Percentiles rank a stretch among this genome's conserved stretches.
Evolutionary conservation across 176 grass and related monocot species (phyloP).

Genomic region (Bothriochloa decipiens): DNA sequence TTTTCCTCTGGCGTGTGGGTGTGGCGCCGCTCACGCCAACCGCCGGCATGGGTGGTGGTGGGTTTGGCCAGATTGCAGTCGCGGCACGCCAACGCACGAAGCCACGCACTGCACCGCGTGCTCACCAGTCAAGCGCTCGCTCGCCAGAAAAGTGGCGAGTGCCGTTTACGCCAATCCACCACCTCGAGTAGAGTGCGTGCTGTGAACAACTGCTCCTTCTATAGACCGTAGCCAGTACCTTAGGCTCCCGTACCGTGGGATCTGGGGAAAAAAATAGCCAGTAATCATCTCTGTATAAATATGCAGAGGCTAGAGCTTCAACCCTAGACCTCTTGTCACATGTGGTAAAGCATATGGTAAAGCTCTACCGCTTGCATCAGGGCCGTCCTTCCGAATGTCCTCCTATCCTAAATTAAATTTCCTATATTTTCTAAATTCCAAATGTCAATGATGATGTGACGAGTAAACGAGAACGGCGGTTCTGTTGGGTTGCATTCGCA

Average conservation of each 20-base stretch:
- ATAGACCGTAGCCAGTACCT: too few species aligned
- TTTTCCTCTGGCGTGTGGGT: too few species aligned
- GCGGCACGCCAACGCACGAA: neutral
- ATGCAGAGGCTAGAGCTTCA: too few species aligned
- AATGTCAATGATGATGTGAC: neutral
- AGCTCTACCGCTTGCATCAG: too few species aligned
- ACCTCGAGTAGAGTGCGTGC: neutral
- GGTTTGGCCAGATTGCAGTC: neutral
- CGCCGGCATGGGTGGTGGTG: constrained; percentile 11
- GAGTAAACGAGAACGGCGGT: constrained; percentile 4
- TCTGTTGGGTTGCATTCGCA: constrained; percentile 16
- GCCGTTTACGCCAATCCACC: constrained; percentile 44
- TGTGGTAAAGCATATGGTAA: too few species aligned
- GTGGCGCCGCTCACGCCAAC: constrained; percentile 2
- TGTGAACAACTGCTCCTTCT: neutral
- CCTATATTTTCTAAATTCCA: neutral
- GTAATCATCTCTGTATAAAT: too few species aligned
- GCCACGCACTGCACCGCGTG: neutral
- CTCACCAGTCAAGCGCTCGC: constrained; percentile 28
- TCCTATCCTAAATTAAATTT: too few species aligned
- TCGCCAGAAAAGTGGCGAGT: constrained; percentile 24
- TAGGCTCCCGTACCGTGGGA: too few species aligned
- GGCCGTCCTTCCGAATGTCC: too few species aligned
- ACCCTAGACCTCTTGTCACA: too few species aligned
- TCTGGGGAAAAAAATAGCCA: too few species aligned